A percentile compares a stretch with the other conserved stretches of the same genome.
These are phyloP conservation scores for Alternaria novae-zelandiae DNA, from an alignment of 2,329 filamentous ascomycete species.

Conservation along the genomic window DNA sequence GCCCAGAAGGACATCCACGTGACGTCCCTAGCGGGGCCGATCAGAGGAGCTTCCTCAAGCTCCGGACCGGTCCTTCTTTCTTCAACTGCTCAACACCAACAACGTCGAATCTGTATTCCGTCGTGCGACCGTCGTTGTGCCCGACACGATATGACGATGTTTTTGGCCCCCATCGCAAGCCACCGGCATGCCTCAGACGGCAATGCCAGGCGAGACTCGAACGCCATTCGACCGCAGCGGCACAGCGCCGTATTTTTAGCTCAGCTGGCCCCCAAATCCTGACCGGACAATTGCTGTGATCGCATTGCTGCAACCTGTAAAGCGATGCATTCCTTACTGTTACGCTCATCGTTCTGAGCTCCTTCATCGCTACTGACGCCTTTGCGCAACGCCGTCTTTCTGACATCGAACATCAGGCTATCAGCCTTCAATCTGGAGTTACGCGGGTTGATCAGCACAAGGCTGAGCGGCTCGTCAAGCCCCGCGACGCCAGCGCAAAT, in stretches of 20 bases:
- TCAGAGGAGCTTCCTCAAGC: neutral
- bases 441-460: neutral
- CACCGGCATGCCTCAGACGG: conserved; percentile 3
- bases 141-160: neutral
- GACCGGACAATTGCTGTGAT: neutral
- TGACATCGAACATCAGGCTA: neutral
- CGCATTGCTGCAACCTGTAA: neutral
- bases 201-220: conserved; percentile 15
- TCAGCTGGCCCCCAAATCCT: conserved; percentile 8
- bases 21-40: neutral
- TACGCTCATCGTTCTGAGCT: neutral
- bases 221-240: conserved; percentile 10
- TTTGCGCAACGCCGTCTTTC: neutral
- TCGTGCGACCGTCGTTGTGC: neutral
- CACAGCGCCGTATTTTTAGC: conserved; percentile 26
- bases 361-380: neutral
- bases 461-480: conserved; percentile 4
- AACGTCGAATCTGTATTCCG: neutral
- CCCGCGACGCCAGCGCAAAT: neutral
- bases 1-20: neutral
- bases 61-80: neutral
- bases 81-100: neutral
- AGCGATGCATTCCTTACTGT: neutral
- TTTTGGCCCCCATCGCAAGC: conserved; percentile 19
- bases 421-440: conserved; percentile 1